Evolutionary conservation across 2,329 filamentous ascomycete genomes (phyloP).

Genomic region (Penicillium sp.): DNA sequence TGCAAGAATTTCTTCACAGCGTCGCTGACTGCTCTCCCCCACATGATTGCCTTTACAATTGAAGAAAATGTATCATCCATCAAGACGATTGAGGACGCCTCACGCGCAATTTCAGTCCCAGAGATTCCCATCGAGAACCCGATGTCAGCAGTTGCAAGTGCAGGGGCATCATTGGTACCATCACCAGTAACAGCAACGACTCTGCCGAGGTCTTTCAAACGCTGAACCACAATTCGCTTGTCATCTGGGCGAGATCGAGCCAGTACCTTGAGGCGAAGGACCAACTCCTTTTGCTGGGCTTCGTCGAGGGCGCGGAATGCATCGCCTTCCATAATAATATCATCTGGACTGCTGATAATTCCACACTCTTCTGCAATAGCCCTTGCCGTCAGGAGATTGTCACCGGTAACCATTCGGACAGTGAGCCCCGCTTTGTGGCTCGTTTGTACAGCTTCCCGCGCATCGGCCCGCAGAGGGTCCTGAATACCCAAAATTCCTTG

Average conservation of each 20-base stretch:
- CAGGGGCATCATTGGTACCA: constrained; percentile 60
- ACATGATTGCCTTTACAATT: constrained; percentile 60
- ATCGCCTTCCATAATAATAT: constrained; percentile 60
- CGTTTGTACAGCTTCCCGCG: constrained; percentile 59
- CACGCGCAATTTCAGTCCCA: constrained; percentile 61
- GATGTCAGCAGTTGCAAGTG: constrained; percentile 59
- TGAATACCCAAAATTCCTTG: constrained; percentile 64
- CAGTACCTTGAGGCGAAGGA: constrained; percentile 57
- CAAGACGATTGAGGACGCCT: constrained; percentile 58
- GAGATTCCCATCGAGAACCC: constrained; percentile 62
- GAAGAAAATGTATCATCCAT: constrained; percentile 56
- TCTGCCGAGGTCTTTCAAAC: constrained; percentile 55
- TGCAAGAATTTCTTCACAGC: constrained; percentile 60
- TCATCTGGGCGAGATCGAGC: constrained; percentile 61
- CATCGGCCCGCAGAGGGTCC: constrained; percentile 62
- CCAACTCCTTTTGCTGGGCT: constrained; percentile 50
- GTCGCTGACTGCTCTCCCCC: constrained; percentile 60
- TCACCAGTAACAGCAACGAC: constrained; percentile 59
- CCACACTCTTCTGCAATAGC: constrained; percentile 68
- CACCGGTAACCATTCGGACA: constrained; percentile 66
- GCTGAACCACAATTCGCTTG: constrained; percentile 56
- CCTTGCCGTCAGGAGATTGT: constrained; percentile 64
- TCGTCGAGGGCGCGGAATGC: constrained; percentile 57
- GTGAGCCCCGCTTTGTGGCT: constrained; percentile 63
- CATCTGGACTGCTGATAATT: constrained; percentile 50